Evolutionary conservation across 2,329 filamentous ascomycete genomes (phyloP), one percentile per base, ranked within the genome.

Genomic region (Boeremia exigua): DNA sequence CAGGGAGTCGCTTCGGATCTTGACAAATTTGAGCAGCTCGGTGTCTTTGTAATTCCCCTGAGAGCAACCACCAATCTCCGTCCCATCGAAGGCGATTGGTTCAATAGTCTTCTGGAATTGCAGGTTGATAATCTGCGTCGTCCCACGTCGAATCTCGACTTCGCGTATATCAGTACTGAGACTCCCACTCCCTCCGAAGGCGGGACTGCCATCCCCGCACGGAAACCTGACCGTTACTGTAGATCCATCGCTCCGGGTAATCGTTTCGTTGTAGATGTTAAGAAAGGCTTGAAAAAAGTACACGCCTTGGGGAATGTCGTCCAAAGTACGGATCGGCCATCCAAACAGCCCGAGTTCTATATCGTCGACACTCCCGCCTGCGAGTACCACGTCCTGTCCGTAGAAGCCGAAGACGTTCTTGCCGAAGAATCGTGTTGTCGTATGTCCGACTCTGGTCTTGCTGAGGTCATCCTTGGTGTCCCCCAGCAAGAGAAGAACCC

Each of bases 41-140:
- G 68, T 74, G 27, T 77, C 73, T 28, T 62, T 56, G 46, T 76
- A 76, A 49, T 77, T 77, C n/a, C 73, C 75, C 48, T 77, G 75
- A 17, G 65, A 57, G 55, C 75, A 76, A 3, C 72, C 72, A 1
- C 75, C 74, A 28, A 76, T 74, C 50, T 77, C 75, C 6, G 58
- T 68, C 3, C 74, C 74, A 14, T 58, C 64, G 48, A 73, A 70
- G 1, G 58, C 43, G n/a, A 65, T 59, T 3, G 54, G 17, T 2
- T 61, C 58, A 1, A 65, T 69, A 23, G 70, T 51, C 38, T 69
- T 69, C 50, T 66, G 67, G 59, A 77, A 74, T 7, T 52, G 58
- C 25, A 77, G 66, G 2, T 68, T 48, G 39, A 76, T 48, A 3
- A 58, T 69, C 43, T 77, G 75, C 2, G 48, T 12, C 8, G 58